A percentile compares a stretch with the other conserved stretches of the same genome.
These are phyloP conservation scores for Aspergillus unguis DNA, from an alignment of 2,329 filamentous ascomycete genomes.

Conservation along the genomic window DNA sequence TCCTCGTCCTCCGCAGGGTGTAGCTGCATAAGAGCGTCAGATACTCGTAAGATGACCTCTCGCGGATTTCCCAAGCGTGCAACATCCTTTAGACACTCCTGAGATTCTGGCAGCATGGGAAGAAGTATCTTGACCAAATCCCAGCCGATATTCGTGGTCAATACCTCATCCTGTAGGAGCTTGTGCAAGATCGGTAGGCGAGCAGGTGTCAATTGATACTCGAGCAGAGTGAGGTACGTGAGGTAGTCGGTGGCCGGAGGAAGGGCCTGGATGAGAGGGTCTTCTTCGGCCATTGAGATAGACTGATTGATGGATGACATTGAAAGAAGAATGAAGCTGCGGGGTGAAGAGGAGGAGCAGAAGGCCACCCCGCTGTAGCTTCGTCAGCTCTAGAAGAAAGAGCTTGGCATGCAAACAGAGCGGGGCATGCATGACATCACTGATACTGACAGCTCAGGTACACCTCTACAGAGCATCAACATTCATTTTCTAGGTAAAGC, in stretches of 20 bases:
- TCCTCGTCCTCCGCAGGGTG: constrained; percentile 44
- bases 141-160: constrained; percentile 65
- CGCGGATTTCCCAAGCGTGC: constrained; percentile 61
- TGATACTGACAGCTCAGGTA: constrained; percentile 1
- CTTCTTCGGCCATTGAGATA: constrained; percentile 29
- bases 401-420: neutral
- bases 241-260: constrained; percentile 62
- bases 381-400: neutral
- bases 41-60: constrained; percentile 63
- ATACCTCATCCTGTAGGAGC: constrained; percentile 58
- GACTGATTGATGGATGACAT: constrained; percentile 5
- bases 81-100: constrained; percentile 59
- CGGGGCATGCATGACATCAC: constrained; percentile 5
- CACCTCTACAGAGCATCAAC: neutral
- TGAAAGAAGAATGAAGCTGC: neutral
- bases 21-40: constrained; percentile 57
- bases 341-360: constrained; percentile 1
- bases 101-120: constrained; percentile 57
- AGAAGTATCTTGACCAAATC: constrained; percentile 61
- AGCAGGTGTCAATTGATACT: constrained; percentile 60
- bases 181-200: constrained; percentile 57
- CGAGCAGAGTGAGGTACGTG: constrained; percentile 64
- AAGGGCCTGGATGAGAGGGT: constrained; percentile 56
- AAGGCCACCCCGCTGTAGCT: neutral
- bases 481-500: neutral